phyloP scores from a whole-genome alignment of 306 rosid species.

The Mimosa pudica region DNA sequence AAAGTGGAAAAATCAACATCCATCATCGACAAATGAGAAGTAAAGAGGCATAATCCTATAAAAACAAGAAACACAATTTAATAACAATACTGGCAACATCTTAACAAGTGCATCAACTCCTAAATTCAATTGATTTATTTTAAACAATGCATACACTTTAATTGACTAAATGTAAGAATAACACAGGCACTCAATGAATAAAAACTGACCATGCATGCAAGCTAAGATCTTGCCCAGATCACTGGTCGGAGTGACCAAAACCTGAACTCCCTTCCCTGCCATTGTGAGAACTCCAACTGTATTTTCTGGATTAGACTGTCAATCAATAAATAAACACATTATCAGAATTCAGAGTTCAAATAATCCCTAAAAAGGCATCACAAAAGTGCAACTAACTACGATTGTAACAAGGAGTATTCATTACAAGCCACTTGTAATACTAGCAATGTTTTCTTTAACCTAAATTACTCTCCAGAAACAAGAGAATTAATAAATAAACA shows the following conservation, averaged over 20 bases:
- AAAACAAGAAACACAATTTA: not conserved
- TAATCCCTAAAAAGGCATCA: slow-evolving; percentile 8
- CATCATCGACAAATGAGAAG: slow-evolving; percentile 13
- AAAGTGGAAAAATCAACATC: slow-evolving; percentile 8
- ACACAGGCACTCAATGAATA: not conserved
- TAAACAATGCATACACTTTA: not conserved
- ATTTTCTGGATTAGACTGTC: slow-evolving; percentile 79
- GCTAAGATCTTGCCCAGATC: slow-evolving; percentile 81
- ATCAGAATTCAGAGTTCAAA: slow-evolving; percentile 19
- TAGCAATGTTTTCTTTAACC: not conserved
- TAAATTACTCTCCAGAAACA: slow-evolving; percentile 3
- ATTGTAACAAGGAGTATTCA: not conserved
- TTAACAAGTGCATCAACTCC: not conserved
- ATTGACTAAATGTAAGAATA: too few species aligned
- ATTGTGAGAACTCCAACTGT: slow-evolving; percentile 79
- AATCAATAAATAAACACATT: slow-evolving; percentile 15
- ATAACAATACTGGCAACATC: not conserved
- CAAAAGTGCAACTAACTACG: not conserved
- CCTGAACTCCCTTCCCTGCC: slow-evolving; percentile 81
- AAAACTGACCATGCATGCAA: slow-evolving; percentile 71
- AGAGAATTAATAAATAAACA: not conserved
- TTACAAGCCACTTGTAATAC: slow-evolving; percentile 17
- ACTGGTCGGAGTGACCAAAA: slow-evolving; percentile 76
- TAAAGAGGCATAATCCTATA: not conserved
- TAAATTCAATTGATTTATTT: not conserved